Base-by-base conservation (phyloP, 129 eudicot genomes). In the Lactuca saligna region DNA sequence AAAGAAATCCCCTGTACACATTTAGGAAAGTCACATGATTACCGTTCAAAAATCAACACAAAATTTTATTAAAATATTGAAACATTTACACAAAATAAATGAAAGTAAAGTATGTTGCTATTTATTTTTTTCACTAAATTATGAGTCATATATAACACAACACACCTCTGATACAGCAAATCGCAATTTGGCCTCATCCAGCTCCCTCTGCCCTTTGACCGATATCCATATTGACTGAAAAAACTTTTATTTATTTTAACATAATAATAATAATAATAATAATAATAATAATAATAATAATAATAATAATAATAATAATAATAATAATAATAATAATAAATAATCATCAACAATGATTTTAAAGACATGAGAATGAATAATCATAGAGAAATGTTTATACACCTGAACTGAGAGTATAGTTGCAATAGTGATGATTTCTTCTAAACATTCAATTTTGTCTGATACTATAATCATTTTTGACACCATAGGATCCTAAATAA, bases 21-120 rank as follows among this genome's bases (percentile, higher is more conserved):
- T 88, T 92, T 35, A 92, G 89, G 81, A 92, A 92, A 70, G 96
- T 92, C 75, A 92, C 95, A 79, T 88, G 96, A 53, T 92, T 96
- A 63, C 98, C 98, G 96, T 92, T 90, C 83, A 84, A 48, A 16
- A 64, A 6, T 55, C 31, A 9, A 69, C 38, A 63, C 9, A 42
- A 53, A 17, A 48, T 39, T 8, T 34, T 15, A 12, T 41, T 12
- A 46, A 49, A 57, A 14, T 34, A 25, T 29, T 8, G 33, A 20
- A 20, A 6, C 15, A 32, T 25, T 5, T 12, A 11, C 15, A 33
- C 10, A 59, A 32, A 44, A 41, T 63, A 3, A 42, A 25, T 25
- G 2, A 25, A 25, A 25, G 29, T 25, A 25, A 25, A 25, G 29
- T 25, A 25, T 1, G 29, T 1, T 25, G 29, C 29, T 25, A 25